These are phyloP conservation scores for Drechmeria coniospora DNA, from an alignment of 2,329 filamentous ascomycete species.

Conservation along the genomic window DNA sequence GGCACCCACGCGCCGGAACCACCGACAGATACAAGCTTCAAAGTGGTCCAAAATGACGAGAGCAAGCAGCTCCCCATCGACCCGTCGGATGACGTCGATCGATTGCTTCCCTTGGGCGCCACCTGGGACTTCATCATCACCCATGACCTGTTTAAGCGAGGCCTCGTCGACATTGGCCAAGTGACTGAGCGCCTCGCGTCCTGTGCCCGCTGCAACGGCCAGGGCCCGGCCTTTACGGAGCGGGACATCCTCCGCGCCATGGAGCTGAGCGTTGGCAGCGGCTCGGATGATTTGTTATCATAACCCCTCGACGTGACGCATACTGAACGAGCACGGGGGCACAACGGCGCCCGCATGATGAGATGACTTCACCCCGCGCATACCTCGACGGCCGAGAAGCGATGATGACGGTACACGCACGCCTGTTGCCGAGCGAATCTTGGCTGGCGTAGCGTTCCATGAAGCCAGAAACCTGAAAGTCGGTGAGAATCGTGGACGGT, in stretches of 20 bases:
- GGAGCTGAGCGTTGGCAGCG: constrained; percentile 59
- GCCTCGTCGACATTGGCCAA: constrained; percentile 65
- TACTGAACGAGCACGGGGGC: too few species aligned
- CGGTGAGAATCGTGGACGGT: too few species aligned
- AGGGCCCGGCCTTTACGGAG: constrained; percentile 79
- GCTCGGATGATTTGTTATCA: constrained; percentile 55
- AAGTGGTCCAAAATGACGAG: constrained; percentile 43
- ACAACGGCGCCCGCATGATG: too few species aligned
- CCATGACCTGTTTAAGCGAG: constrained; percentile 61
- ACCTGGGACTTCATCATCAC: constrained; percentile 83
- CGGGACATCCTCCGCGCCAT: constrained; percentile 58
- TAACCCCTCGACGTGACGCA: too few species aligned
- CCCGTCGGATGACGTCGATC: constrained; percentile 49
- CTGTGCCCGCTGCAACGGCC: constrained; percentile 67
- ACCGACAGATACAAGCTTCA: constrained; percentile 44
- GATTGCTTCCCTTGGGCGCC: constrained; percentile 57
- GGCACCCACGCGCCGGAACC: constrained; percentile 29
- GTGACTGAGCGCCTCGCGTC: constrained; percentile 68
- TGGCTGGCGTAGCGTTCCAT: too few species aligned
- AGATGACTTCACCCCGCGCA: too few species aligned
- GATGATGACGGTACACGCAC: too few species aligned
- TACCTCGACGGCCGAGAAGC: too few species aligned
- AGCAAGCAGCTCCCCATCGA: constrained; percentile 53
- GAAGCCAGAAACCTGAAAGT: too few species aligned
- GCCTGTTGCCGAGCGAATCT: too few species aligned